Conservation (phyloP, 2,329 filamentous ascomycete species). For the Fusarium xyrophilum region DNA sequence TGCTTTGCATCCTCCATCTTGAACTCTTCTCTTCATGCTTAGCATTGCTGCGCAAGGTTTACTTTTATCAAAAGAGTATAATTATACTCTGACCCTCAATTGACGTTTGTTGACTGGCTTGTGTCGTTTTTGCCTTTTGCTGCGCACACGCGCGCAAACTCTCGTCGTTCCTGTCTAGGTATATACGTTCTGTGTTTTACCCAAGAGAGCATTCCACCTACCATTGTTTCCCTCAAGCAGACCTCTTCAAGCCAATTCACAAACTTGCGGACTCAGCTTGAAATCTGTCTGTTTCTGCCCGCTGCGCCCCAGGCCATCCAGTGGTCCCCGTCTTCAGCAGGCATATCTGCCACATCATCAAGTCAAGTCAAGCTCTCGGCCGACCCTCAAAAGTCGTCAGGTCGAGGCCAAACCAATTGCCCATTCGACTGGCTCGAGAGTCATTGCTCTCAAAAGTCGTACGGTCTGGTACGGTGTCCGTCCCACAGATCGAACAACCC, state of each 20-base stretch:
- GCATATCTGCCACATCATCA: conserved; percentile 36
- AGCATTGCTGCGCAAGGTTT: conserved; percentile 14
- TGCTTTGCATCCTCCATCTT: not conserved
- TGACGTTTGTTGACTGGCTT: conserved; percentile 14
- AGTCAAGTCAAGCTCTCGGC: conserved; percentile 19
- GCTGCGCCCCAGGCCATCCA: conserved; percentile 25
- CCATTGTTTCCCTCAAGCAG: not conserved
- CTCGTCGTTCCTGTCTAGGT: not conserved
- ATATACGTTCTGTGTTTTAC: not conserved
- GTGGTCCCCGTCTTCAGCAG: conserved; percentile 26
- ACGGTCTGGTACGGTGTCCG: conserved; percentile 41
- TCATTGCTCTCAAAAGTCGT: conserved; percentile 39
- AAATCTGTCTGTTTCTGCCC: conserved; percentile 27
- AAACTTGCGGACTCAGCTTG: not conserved
- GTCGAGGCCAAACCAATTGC: conserved; percentile 31
- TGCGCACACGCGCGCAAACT: conserved; percentile 40
- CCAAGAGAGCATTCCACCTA: not conserved
- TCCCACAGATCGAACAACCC: conserved; percentile 38
- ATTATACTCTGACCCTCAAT: conserved; percentile 10
- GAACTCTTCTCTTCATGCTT: conserved; percentile 3
- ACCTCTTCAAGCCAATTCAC: not conserved
- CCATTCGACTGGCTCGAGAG: conserved; percentile 31
- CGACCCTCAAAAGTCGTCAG: conserved; percentile 38
- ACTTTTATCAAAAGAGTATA: not conserved
- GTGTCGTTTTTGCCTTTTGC: conserved; percentile 23